Evolutionary conservation across 2,329 filamentous ascomycete species (phyloP), one percentile per base, ranked within the genome.

Genomic region (Penicillium hesseltinei): DNA sequence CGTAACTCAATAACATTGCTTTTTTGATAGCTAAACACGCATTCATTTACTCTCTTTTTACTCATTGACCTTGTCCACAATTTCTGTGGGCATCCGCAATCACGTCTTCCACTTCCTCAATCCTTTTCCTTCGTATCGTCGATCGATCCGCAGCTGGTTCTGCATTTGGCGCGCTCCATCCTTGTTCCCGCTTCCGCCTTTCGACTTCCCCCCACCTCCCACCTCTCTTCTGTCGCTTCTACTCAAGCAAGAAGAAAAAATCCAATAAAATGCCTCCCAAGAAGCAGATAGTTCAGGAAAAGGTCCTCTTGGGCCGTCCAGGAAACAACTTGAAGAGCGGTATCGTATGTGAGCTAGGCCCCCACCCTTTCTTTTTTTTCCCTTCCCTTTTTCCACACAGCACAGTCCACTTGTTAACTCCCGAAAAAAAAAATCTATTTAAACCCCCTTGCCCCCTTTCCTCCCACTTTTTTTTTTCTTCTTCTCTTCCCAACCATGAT

Each of bases 261-360:
- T 81, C 78, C 76, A 82, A 77, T 75, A 92, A 86, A 76, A 99
- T 99, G 94, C 84, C 91, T 80, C 94, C 94, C 77, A 99, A 99
- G 85, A 97, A 97, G 81, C 88, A 87, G 36, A 11, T 39, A 70
- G 87, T 91, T 71, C 90, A 97, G 84, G 90, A 97, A 84, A 97
- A 97, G 88, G 84, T 97, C 78, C 88, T 94, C 69, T 84, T 99
- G 78, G 94, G 94, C 78, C 85, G 94, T 75, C 94, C 94, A 66
- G 94, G 94, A 74, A 99, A 99, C 85, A 97, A 87, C 81, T 79
- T 99, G 79, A 99, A 97, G 87, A 97, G 91, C 82, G 95, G 94
- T 82, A 99, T 99, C 80, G 85, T 88, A 84, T 87, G 94, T 95
- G 84, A 79, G 86, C 77, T 75, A 69, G 75, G 74, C 62, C 68